Conservation (phyloP, 2,329 filamentous ascomycete species). For the Fusarium xyrophilum region DNA sequence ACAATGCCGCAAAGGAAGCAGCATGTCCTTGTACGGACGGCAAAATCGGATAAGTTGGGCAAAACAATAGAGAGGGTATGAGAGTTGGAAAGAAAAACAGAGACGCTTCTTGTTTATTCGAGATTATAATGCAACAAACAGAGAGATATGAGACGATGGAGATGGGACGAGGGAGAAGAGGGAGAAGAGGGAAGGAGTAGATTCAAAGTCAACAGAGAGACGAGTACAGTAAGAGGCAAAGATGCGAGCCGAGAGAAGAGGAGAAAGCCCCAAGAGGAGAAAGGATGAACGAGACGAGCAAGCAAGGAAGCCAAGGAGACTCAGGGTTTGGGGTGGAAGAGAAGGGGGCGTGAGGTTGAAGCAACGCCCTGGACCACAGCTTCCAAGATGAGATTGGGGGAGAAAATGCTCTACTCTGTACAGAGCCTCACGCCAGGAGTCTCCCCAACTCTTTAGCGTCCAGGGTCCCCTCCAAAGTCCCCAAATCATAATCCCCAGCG, state of each 20-base stretch:
- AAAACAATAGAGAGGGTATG: constrained; percentile 19
- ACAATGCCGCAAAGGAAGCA: constrained; percentile 40
- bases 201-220: constrained; percentile 20
- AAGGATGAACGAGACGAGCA: constrained; percentile 30
- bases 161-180: constrained; percentile 15
- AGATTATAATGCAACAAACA: constrained; percentile 26
- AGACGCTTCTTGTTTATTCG: constrained; percentile 31
- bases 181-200: constrained; percentile 12
- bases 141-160: constrained; percentile 25
- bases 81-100: constrained; percentile 22
- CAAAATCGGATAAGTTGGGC: constrained; percentile 14
- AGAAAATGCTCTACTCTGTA: neutral
- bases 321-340: constrained; percentile 23
- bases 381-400: neutral
- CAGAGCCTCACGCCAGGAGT: constrained; percentile 29
- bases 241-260: constrained; percentile 16
- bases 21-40: constrained; percentile 36
- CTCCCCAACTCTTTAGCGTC: neutral
- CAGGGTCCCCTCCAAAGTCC: constrained; percentile 5
- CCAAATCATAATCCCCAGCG: constrained; percentile 6
- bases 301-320: constrained; percentile 28
- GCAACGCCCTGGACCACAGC: constrained; percentile 16
- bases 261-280: constrained; percentile 29
- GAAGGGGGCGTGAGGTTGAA: constrained; percentile 21
- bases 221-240: constrained; percentile 11